These are phyloP conservation scores for Angomonas deanei DNA, from an alignment of 208 protist genomes.

Conservation along the genomic window DNA sequence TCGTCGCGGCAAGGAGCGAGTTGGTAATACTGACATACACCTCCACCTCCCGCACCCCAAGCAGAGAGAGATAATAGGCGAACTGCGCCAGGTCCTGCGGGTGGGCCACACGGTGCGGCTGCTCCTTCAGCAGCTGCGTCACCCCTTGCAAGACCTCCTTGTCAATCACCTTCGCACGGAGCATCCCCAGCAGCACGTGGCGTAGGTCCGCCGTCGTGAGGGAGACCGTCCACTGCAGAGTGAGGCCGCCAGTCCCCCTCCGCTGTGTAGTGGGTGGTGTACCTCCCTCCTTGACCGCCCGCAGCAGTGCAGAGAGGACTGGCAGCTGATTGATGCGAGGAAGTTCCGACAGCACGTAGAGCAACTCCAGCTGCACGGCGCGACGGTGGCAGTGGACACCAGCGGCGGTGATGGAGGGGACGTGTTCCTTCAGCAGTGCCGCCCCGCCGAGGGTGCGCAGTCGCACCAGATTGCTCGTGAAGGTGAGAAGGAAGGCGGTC, in stretches of 20 bases:
- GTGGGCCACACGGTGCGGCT: conserved; percentile 9
- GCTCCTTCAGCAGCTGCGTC: not conserved
- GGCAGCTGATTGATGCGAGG: not conserved
- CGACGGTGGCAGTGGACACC: not conserved
- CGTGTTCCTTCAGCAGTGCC: not conserved
- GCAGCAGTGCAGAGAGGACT: not conserved
- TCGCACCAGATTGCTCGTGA: not conserved
- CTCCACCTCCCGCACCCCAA: conserved; percentile 73
- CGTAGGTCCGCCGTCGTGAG: not conserved
- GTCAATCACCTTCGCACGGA: not conserved
- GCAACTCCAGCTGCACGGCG: not conserved
- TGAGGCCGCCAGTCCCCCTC: not conserved
- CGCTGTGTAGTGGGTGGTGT: not conserved
- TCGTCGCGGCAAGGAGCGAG: not conserved
- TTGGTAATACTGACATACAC: conserved; percentile 27
- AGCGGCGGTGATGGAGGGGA: not conserved
- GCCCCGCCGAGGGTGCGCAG: not conserved
- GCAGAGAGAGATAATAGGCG: conserved; percentile 40
- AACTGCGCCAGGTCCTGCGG: conserved; percentile 64
- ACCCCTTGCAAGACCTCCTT: not conserved
- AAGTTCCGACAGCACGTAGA: not conserved
- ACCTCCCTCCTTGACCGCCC: not conserved
- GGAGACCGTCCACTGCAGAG: not conserved
- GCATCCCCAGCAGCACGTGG: not conserved
- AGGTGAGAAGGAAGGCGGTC: not conserved